Base-by-base conservation (phyloP, 2,329 filamentous ascomycete genomes). In the Calonectria pteridis region DNA sequence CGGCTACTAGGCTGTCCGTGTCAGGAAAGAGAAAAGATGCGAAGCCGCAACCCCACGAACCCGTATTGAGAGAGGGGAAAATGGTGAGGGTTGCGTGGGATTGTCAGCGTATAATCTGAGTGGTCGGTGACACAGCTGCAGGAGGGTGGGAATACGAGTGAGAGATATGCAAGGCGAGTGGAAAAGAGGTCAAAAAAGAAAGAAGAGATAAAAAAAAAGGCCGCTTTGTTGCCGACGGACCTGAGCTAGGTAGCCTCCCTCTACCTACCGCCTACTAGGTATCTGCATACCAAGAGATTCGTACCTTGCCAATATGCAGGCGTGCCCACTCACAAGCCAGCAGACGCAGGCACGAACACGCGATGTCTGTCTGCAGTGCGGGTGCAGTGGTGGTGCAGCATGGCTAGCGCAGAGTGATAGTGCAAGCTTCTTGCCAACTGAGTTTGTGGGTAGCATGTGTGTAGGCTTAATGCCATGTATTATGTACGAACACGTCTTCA, bases 61-160 rank as follows among this genome's bases (percentile, higher is more conserved):
- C 31, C 26, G 55, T 37, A 37, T 26, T 4, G 33, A 59, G 23
- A 29, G 51, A 29, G 51, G 51, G 51, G 28, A 29, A 29, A 33
- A n/a, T 33, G 28, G 51, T 31, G 51, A 55, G 29, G 20, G 37
- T 29, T 40, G 35, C 23, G 33, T 62, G 40, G 59, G 29, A 64
- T 64, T 49, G 31, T 40, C 40, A 43, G 20, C 59, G 37, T 64
- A 40, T 63, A 50, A 72, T 33, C 55, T 51, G 55, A 67, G 28
- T 66, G 64, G 53, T 31, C 18, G 46, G 55, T 68, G 46, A 68
- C 65, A 29, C 29, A 16, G 40, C 37, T 72, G 70, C 65, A 69
- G 58, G 64, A 55, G 49, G 49, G 63, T 69, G 70, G 70, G 49
- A 72, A 72, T 72, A 72, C 70, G 70, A 72, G 65, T 26, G 43